Evolutionary conservation across 768 basidiomycete genomes (phyloP).

Genomic region (Porpolomopsis calyptriformis): DNA sequence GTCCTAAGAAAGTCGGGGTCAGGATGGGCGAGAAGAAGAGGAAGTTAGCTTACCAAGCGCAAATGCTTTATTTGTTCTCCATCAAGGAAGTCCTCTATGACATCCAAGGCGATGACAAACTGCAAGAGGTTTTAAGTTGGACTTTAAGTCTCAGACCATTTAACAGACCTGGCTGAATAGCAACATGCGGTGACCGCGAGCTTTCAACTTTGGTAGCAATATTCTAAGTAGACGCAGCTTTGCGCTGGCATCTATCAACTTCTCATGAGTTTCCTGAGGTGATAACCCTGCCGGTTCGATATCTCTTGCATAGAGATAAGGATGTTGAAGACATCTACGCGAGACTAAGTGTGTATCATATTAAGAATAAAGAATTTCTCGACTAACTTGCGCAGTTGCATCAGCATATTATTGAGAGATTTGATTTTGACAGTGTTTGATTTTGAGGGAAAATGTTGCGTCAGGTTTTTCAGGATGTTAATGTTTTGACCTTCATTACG

Average conservation of each 20-base stretch:
- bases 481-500: constrained; percentile 51
- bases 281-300: constrained; percentile 65
- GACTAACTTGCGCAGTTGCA: constrained; percentile 78
- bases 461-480: constrained; percentile 51
- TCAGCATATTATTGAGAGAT: constrained; percentile 69
- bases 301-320: constrained; percentile 70
- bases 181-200: constrained; percentile 78
- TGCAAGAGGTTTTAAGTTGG: constrained; percentile 20
- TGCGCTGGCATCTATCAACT: constrained; percentile 73
- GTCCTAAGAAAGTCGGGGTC: constrained; percentile 41
- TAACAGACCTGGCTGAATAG: constrained; percentile 77
- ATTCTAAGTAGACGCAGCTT: constrained; percentile 72
- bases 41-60: constrained; percentile 45
- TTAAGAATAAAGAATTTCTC: neutral
- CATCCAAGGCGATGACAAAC: constrained; percentile 82
- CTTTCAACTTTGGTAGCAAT: constrained; percentile 73
- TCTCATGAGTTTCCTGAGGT: constrained; percentile 55
- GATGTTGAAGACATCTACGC: constrained; percentile 78
- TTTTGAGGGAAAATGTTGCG: constrained; percentile 29
- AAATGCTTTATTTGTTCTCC: constrained; percentile 77
- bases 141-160: neutral
- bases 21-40: neutral
- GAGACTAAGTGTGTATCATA: constrained; percentile 3
- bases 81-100: constrained; percentile 78
- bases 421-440: constrained; percentile 28